Base-by-base conservation (phyloP, 495 filamentous ascomycete species). In the Massariosphaeria phaeospora region DNA sequence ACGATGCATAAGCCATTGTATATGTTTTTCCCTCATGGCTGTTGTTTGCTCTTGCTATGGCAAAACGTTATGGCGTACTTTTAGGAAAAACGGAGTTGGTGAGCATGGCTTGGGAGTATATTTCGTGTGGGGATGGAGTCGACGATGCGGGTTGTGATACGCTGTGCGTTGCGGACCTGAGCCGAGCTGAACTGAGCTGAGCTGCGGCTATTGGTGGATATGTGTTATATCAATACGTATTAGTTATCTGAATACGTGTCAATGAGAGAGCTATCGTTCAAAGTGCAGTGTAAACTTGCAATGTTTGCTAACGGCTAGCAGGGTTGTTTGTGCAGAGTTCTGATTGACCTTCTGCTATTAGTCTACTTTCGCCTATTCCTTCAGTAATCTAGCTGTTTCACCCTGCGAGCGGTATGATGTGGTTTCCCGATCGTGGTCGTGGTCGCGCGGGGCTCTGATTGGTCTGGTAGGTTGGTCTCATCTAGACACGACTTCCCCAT, bases 1-100 rank as follows among this genome's bases (percentile, higher is more conserved):
- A 44, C 38, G 29, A 35, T 52, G 39, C 27, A 42, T 43, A 29
- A 33, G 38, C 11, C 29, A 21, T 46, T 54, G 51, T 54, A 54
- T 45, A 46, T 54, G 27, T 21, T 12, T 41, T 30, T 23, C 24
- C n/a, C 18, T 24, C 4, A 24, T 21, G 17, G 48, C 34, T 26
- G 31, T 21, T 51, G 2, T 42, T 29, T 29, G 18, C 21, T 39
- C 24, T 33, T 41, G 48, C 35, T 29, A 23, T 39, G 18, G 21
- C 35, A 30, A 11, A n/a, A n/a, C n/a, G n/a, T n/a, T 34, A 8
- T 34, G 30, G 30, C 30, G 30, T 34, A 34, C 8, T 34, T 34
- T n/a, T n/a, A 40, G 41, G 41, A 13, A 9, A 23, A 45, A 45
- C 23, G 6, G 41, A 26, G 41, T 23, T 45, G 41, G 26, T 21